A percentile compares a stretch with the other conserved stretches of the same genome.
phyloP scores from a whole-genome alignment of 1,139 yeast genomes.

The Kodamaea plutei region DNA sequence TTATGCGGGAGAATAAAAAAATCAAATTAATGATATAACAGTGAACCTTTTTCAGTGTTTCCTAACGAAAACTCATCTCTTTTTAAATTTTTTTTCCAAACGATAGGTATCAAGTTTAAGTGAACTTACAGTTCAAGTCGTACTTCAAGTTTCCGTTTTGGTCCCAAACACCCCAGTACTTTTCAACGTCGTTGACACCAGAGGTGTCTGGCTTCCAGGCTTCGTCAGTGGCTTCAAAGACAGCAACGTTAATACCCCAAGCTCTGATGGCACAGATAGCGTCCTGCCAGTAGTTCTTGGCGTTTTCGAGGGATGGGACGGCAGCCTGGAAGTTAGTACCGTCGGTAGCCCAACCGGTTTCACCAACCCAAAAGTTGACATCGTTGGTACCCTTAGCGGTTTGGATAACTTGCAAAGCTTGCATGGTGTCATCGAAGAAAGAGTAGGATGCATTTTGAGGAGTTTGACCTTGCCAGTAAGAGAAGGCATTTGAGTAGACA shows the following conservation, averaged over 20 bases:
- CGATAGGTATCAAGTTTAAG: too few species aligned
- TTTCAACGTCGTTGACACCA: slow-evolving; percentile 81
- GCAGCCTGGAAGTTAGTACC: slow-evolving; percentile 71
- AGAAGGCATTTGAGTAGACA: slow-evolving; percentile 89
- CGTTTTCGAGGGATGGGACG: slow-evolving; percentile 67
- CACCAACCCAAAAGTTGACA: slow-evolving; percentile 91
- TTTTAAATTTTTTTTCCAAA: too few species aligned
- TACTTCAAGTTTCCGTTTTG: slow-evolving; percentile 53
- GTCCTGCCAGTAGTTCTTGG: slow-evolving; percentile 76
- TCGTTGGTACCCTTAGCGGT: slow-evolving; percentile 80
- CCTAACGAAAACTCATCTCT: too few species aligned
- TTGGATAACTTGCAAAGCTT: slow-evolving; percentile 85
- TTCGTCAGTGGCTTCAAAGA: slow-evolving; percentile 93
- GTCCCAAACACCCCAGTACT: slow-evolving; percentile 89
- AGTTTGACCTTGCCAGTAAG: slow-evolving; percentile 98
- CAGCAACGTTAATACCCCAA: slow-evolving; percentile 91
- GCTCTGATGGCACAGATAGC: slow-evolving; percentile 90
- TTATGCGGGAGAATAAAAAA: too few species aligned
- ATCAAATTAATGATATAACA: too few species aligned
- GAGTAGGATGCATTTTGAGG: slow-evolving; percentile 77
- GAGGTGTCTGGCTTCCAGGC: slow-evolving; percentile 92
- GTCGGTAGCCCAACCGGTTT: slow-evolving; percentile 96
- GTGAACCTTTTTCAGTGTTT: too few species aligned
- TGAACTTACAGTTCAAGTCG: slow-evolving; percentile 53
- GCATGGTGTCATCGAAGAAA: slow-evolving; percentile 94